phyloP scores from a whole-genome alignment of 108 stramenopile species.

The Craspedostauros australis region DNA sequence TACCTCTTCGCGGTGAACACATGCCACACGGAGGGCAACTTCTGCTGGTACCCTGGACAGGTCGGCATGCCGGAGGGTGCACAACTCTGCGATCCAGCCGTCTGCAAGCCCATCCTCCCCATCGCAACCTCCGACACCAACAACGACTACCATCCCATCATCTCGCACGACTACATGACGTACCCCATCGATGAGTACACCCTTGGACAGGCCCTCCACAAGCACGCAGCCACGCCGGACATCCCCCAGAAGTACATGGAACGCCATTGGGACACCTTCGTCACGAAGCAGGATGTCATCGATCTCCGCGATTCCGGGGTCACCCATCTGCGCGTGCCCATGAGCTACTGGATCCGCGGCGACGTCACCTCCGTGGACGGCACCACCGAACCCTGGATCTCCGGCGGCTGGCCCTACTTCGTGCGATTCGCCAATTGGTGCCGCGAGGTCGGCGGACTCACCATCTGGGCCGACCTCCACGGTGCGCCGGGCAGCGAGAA shows the following conservation, averaged over 20 bases:
- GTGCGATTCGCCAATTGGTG: slow-evolving; percentile 44
- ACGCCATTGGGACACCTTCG: slow-evolving; percentile 66
- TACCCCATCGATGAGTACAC: slow-evolving; percentile 58
- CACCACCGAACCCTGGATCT: slow-evolving; percentile 43
- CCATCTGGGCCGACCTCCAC: slow-evolving; percentile 72
- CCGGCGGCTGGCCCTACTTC: slow-evolving; percentile 57
- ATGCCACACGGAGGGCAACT: slow-evolving; percentile 39
- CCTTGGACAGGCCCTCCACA: slow-evolving; percentile 23
- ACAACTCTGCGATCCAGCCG: slow-evolving; percentile 12
- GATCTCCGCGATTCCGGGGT: slow-evolving; percentile 37
- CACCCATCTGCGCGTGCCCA: slow-evolving; percentile 67
- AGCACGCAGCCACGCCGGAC: slow-evolving; percentile 6
- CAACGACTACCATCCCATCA: slow-evolving; percentile 18
- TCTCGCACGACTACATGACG: slow-evolving; percentile 14
- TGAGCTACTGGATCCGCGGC: slow-evolving; percentile 61
- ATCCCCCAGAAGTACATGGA: slow-evolving; percentile 48
- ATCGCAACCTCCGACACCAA: slow-evolving; percentile 9
- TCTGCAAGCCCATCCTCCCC: slow-evolving; percentile 22
- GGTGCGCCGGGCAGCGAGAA: slow-evolving; percentile 68
- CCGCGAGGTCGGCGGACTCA: slow-evolving; percentile 33
- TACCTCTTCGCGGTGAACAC: slow-evolving; percentile 55
- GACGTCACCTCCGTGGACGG: slow-evolving; percentile 1
- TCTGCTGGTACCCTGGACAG: slow-evolving; percentile 45
- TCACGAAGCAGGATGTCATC: slow-evolving; percentile 41
- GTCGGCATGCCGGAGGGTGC: slow-evolving; percentile 7